Conservation (phyloP, 805 yeast genomes). For the Martiniozyma abietophila region DNA sequence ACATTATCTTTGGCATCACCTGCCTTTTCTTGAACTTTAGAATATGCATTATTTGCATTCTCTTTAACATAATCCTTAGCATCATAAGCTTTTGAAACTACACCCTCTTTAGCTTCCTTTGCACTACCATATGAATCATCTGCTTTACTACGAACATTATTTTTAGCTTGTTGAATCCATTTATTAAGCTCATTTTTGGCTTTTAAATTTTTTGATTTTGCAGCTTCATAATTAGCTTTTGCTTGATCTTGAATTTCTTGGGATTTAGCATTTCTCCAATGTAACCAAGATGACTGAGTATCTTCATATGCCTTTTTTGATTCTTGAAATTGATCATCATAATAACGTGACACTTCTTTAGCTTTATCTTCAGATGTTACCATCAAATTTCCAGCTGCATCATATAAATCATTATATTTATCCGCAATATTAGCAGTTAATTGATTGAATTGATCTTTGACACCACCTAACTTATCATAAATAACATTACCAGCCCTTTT, state of each 20-base stretch:
- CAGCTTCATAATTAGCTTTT: conserved; percentile 16
- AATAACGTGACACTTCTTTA: conserved; percentile 21
- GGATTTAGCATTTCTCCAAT: conserved; percentile 23
- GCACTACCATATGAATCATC: background rate
- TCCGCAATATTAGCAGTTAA: conserved; percentile 3
- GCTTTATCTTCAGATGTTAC: conserved; percentile 17
- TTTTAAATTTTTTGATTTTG: conserved; percentile 15
- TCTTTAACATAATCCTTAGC: conserved; percentile 1
- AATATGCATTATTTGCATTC: conserved; percentile 1
- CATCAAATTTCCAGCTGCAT: conserved; percentile 6
- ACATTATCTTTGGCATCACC: conserved; percentile 1
- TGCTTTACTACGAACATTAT: background rate
- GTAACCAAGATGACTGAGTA: conserved; percentile 22
- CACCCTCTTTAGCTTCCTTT: background rate
- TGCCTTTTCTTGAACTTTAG: too few relatives aligned
- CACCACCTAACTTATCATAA: conserved; percentile 4
- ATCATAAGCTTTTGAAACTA: conserved; percentile 1
- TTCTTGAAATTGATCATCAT: conserved; percentile 16
- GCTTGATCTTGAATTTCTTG: conserved; percentile 22
- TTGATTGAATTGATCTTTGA: conserved; percentile 1
- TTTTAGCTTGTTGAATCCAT: conserved; percentile 10
- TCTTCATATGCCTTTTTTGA: conserved; percentile 23
- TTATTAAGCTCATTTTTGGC: conserved; percentile 15
- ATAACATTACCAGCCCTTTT: conserved; percentile 4
- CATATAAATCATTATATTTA: conserved; percentile 8